Base-by-base conservation (phyloP, 441 rosid species). In the Erodium trifolium region DNA sequence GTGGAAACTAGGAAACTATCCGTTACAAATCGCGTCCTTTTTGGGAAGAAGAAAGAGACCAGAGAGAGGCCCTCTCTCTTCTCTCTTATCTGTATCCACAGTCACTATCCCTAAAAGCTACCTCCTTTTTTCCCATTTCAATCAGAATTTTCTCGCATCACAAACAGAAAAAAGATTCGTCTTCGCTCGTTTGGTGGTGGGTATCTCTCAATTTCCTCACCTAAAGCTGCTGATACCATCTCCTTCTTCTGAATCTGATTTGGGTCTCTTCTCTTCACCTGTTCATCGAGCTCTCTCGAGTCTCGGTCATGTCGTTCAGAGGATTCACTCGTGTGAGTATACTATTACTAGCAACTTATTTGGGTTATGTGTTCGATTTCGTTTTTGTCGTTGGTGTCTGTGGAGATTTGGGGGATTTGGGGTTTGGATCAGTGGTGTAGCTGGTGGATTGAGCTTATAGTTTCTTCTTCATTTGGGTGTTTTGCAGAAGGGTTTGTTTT, bases 281-380 rank as follows among this genome's bases (percentile, higher is more conserved):
- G 55, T 49, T 49, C 16, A 49, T 49, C 4, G 55, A 49, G 55
- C 1, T 12, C 10, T 49, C 55, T 49, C 55, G 55, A 0, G n/a
- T n/a, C n/a, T n/a, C n/a, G n/a, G n/a, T n/a, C 57, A 49, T 49
- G 57, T 49, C 57, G 57, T 49, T 49, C 16, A 49, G 57, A 49
- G 57, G 57, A n/a, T 12, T 49, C 17, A 49, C 57, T 49, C 57
- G 57, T 49, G 57, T 49, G 57, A 49, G 57, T 49, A 3, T 49
- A 49, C 0, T 3, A 13, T 17, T 12, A 49, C n/a, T n/a, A n/a
- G n/a, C n/a, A n/a, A 0, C 11, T 49, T 49, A 49, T 49, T 2
- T 12, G 17, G 4, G 57, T 1, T 12, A 12, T 49, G 57, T n/a
- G 6, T 10, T 34, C 3, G 37, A 34, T 4, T 45, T 12, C 11